phyloP scores from a whole-genome alignment of 2,329 filamentous ascomycete species.

The Macrophomina tecta region DNA sequence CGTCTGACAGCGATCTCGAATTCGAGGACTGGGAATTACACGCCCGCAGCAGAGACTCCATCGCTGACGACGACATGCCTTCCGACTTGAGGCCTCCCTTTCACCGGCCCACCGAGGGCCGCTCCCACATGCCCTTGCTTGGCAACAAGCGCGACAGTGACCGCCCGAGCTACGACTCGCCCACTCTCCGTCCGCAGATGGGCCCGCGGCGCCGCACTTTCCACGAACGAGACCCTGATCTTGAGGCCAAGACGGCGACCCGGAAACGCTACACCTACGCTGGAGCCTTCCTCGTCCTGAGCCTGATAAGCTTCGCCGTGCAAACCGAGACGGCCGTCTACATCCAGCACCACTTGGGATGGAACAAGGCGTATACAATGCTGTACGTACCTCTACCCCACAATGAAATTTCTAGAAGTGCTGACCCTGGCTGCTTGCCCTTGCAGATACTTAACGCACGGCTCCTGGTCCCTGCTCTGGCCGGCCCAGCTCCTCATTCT shows the following conservation, averaged over 20 bases:
- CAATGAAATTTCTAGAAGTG: not conserved
- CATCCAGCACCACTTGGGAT: slow-evolving; percentile 88
- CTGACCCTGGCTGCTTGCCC: slow-evolving; percentile 1
- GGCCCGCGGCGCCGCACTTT: slow-evolving; percentile 71
- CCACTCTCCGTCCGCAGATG: slow-evolving; percentile 47
- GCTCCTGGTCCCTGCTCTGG: slow-evolving; percentile 91
- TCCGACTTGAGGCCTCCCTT: slow-evolving; percentile 54
- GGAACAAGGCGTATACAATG: slow-evolving; percentile 99
- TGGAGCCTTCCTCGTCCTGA: slow-evolving; percentile 79
- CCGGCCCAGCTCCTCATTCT: slow-evolving; percentile 81
- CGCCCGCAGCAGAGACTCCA: slow-evolving; percentile 37
- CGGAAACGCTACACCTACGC: slow-evolving; percentile 87
- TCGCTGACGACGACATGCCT: slow-evolving; percentile 51
- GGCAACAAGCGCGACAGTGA: slow-evolving; percentile 46
- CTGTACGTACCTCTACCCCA: slow-evolving; percentile 62
- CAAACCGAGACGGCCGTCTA: slow-evolving; percentile 97
- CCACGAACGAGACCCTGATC: slow-evolving; percentile 77
- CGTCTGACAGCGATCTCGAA: slow-evolving; percentile 42
- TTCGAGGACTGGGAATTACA: slow-evolving; percentile 51
- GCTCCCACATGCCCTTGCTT: slow-evolving; percentile 61
- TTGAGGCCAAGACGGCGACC: slow-evolving; percentile 68
- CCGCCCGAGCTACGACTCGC: slow-evolving; percentile 46
- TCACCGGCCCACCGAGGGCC: slow-evolving; percentile 45
- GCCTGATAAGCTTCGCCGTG: slow-evolving; percentile 84
- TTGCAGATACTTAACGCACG: slow-evolving; percentile 81